These are phyloP conservation scores for Xylariaceae sp. DNA, from an alignment of 2,329 filamentous ascomycete species.

Conservation along the genomic window DNA sequence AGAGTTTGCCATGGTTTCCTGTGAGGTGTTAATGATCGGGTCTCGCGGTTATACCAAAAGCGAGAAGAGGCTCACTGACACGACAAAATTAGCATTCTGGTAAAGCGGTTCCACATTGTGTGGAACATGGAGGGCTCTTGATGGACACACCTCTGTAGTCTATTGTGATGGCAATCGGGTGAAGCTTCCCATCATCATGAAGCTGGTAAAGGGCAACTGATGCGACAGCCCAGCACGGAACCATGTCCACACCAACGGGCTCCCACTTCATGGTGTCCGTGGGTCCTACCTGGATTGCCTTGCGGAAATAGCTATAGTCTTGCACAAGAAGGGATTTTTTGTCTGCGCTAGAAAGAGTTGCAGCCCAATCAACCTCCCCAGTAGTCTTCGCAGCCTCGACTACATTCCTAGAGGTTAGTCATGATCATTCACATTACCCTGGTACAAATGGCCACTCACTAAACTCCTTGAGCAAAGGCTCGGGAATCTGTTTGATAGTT, in stretches of 20 bases:
- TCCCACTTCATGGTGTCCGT: neutral
- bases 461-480: conserved; percentile 3
- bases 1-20: conserved; percentile 40
- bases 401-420: too few relatives aligned
- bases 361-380: too few relatives aligned
- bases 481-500: conserved; percentile 39
- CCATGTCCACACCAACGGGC: neutral
- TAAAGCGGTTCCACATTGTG: too few relatives aligned
- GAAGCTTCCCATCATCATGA: conserved; percentile 40
- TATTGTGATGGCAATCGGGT: conserved; percentile 46
- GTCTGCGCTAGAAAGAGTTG: too few relatives aligned
- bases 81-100: too few relatives aligned
- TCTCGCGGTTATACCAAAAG: too few relatives aligned
- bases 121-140: too few relatives aligned
- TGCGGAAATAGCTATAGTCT: conserved; percentile 42
- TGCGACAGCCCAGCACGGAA: conserved; percentile 20
- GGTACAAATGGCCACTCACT: conserved; percentile 5
- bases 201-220: conserved; percentile 43
- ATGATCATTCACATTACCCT: neutral
- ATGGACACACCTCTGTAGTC: conserved; percentile 45
- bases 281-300: conserved; percentile 19
- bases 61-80: too few relatives aligned
- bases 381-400: neutral
- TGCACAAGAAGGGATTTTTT: conserved; percentile 40
- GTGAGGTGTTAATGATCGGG: too few relatives aligned